Evolutionary conservation across 768 basidiomycete genomes (phyloP).

Genomic region (Agrocybe pediades): DNA sequence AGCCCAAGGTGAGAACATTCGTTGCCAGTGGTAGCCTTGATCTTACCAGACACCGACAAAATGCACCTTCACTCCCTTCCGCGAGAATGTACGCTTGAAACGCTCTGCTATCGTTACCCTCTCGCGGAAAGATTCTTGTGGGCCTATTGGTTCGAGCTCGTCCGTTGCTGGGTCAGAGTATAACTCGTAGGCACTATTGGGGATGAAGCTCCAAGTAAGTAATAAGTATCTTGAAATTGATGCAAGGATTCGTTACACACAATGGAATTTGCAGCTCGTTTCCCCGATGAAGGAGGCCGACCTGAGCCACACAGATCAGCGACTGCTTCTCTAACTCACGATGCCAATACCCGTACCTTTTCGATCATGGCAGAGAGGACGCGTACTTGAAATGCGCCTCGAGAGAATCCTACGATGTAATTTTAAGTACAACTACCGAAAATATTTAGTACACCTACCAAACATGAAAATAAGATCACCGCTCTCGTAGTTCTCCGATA

Average conservation of each 20-base stretch:
- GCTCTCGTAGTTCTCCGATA: conserved; percentile 10
- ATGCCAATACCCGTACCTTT: neutral
- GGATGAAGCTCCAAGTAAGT: neutral
- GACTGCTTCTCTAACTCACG: too few relatives aligned
- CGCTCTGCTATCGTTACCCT: conserved; percentile 7
- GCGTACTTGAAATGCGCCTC: conserved; percentile 11
- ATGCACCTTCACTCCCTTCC: conserved; percentile 29
- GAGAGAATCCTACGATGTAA: conserved; percentile 7
- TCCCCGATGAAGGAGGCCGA: conserved; percentile 40
- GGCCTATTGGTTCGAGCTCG: neutral
- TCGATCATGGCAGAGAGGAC: conserved; percentile 10
- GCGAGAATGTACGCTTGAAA: conserved; percentile 22
- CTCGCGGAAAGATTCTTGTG: neutral
- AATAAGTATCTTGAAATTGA: neutral
- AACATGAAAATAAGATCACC: conserved; percentile 13
- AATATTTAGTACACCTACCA: neutral
- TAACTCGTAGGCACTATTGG: conserved; percentile 16
- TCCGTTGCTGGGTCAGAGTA: conserved; percentile 6
- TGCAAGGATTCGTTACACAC: neutral
- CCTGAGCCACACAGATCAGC: conserved; percentile 24
- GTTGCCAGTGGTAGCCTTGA: neutral
- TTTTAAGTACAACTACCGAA: neutral
- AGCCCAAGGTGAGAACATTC: neutral
- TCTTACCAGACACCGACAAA: conserved; percentile 12
- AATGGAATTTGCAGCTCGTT: conserved; percentile 36